A percentile compares a stretch with the other conserved stretches of the same genome.
phyloP scores from a whole-genome alignment of 208 protist species.

The Leishmania braziliensis region DNA sequence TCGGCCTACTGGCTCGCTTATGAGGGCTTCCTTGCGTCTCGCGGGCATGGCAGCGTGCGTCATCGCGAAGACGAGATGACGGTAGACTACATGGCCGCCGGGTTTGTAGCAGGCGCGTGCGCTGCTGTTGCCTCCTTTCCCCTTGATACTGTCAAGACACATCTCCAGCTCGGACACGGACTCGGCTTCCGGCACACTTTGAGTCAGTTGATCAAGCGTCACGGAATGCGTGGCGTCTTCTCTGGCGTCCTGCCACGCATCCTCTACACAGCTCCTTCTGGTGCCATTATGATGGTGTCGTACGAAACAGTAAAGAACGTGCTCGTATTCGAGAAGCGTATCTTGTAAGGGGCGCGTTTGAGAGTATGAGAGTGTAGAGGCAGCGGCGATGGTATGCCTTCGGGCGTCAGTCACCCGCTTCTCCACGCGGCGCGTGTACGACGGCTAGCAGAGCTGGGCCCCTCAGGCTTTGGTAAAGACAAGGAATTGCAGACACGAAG shows the following conservation, averaged over 20 bases:
- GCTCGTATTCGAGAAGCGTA: constrained; percentile 20
- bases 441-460: no score
- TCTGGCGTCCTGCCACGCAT: constrained; percentile 83
- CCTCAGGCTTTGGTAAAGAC: background rate
- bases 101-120: constrained; percentile 79
- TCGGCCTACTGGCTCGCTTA: constrained; percentile 94
- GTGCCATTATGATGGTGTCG: constrained; percentile 92
- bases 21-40: constrained; percentile 58
- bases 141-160: constrained; percentile 92
- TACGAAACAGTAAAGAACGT: constrained; percentile 89
- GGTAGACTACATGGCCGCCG: constrained; percentile 69
- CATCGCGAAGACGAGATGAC: constrained; percentile 50
- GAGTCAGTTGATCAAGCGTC: constrained; percentile 34
- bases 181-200: constrained; percentile 25
- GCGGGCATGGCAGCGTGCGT: constrained; percentile 40
- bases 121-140: constrained; percentile 92
- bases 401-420: background rate
- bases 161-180: constrained; percentile 79
- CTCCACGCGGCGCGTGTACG: background rate
- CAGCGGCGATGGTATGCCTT: no score
- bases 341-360: background rate
- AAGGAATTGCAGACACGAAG: background rate
- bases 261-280: constrained; percentile 87
- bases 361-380: background rate
- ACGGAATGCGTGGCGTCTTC: constrained; percentile 67